A percentile compares a stretch with the other conserved stretches of the same genome.
phyloP scores from a whole-genome alignment of 108 stramenopile species.

The Cyclotella atomus region DNA sequence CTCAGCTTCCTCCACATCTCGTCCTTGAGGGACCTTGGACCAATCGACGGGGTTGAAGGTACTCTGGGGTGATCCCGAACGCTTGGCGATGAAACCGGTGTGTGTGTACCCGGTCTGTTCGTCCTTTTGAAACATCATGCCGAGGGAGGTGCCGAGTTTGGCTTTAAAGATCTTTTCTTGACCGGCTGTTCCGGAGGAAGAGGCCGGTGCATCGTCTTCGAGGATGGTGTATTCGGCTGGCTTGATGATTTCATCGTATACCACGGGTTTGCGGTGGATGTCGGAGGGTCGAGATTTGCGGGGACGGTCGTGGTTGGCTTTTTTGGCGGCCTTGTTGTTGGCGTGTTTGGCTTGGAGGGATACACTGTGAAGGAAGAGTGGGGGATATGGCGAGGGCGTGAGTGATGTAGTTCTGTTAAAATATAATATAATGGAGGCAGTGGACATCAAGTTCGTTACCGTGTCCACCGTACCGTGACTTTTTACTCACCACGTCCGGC shows the following conservation, averaged over 20 bases:
- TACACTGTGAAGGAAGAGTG: constrained; percentile 12
- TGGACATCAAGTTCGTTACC: too few species aligned
- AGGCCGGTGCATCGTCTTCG: constrained; percentile 14
- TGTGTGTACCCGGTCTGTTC: background rate
- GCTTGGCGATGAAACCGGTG: too few species aligned
- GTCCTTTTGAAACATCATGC: background rate
- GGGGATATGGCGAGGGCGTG: too few species aligned
- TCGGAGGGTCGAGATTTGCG: constrained; percentile 82
- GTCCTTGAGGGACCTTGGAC: background rate
- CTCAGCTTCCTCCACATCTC: background rate
- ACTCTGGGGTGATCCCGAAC: background rate
- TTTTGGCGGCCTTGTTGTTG: constrained; percentile 86
- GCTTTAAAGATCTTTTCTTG: too few species aligned
- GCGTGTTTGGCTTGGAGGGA: constrained; percentile 77
- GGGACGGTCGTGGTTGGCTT: constrained; percentile 82
- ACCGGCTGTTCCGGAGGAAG: too few species aligned
- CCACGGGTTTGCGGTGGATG: constrained; percentile 75
- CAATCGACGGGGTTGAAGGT: background rate
- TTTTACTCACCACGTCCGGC: constrained; percentile 38
- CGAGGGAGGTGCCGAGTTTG: background rate
- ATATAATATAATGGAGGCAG: background rate
- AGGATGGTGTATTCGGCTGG: constrained; percentile 81
- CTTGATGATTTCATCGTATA: constrained; percentile 67
- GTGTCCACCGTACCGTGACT: too few species aligned
- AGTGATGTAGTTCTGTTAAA: background rate